A percentile compares a stretch with the other conserved stretches of the same genome.
Conservation (phyloP, 192 early-diverging fungal species). For the Coemansia sp. region DNA sequence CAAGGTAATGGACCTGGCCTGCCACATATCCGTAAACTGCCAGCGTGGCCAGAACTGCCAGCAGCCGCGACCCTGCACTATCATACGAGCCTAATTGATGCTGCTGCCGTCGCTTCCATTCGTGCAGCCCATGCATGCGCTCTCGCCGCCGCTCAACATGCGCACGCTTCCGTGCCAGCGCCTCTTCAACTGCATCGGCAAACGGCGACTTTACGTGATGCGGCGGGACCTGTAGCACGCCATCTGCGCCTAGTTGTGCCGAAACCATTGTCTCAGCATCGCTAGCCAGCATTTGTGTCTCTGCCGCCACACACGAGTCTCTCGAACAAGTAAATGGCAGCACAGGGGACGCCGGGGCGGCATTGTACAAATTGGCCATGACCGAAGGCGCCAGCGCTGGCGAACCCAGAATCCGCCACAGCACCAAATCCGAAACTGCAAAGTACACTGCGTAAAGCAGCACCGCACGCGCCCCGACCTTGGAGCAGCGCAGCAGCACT, state of each 20-base stretch:
- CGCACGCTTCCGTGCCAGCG: slow-evolving; percentile 18
- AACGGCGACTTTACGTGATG: slow-evolving; percentile 26
- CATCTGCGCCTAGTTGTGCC: neutral
- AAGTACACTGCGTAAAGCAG: slow-evolving; percentile 25
- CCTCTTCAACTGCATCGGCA: slow-evolving; percentile 37
- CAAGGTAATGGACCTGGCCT: neutral
- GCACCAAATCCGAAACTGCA: slow-evolving; percentile 18
- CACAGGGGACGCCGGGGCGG: neutral
- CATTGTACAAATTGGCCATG: neutral
- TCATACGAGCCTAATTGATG: neutral
- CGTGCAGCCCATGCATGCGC: slow-evolving; percentile 17
- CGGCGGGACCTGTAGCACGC: slow-evolving; percentile 4
- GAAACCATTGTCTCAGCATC: neutral
- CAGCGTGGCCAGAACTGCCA: slow-evolving; percentile 3
- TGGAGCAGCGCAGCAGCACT: slow-evolving; percentile 9
- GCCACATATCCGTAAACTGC: neutral
- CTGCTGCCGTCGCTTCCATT: slow-evolving; percentile 17
- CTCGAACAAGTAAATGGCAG: neutral
- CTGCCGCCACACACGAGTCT: neutral
- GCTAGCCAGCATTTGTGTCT: neutral
- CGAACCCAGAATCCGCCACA: slow-evolving; percentile 8
- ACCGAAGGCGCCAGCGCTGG: neutral
- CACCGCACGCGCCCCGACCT: slow-evolving; percentile 11
- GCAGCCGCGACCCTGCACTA: neutral
- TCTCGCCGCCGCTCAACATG: slow-evolving; percentile 16